A percentile compares a stretch with the other conserved stretches of the same genome.
These are phyloP conservation scores for Epichloe scottii DNA, from an alignment of 2,329 filamentous ascomycete genomes.

Conservation along the genomic window DNA sequence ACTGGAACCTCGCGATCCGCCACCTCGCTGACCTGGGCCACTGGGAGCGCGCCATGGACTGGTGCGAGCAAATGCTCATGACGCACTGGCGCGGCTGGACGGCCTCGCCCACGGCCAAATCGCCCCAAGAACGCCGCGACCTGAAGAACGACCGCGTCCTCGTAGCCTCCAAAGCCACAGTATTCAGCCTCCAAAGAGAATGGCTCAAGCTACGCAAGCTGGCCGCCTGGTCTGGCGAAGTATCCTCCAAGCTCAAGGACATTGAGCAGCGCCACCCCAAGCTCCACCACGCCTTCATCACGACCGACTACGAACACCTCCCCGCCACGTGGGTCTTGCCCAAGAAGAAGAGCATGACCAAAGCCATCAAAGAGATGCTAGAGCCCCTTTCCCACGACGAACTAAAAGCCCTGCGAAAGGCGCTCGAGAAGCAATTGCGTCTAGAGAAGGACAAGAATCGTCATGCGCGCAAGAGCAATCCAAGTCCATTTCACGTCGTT, in stretches of 20 bases:
- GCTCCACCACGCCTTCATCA: slow-evolving; percentile 28
- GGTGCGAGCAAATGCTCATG: slow-evolving; percentile 72
- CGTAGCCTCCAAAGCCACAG: slow-evolving; percentile 23
- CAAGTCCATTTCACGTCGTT: slow-evolving; percentile 6
- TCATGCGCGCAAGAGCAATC: not conserved
- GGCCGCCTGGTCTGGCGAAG: slow-evolving; percentile 34
- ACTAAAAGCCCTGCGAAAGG: slow-evolving; percentile 14
- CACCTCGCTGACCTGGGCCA: slow-evolving; percentile 48
- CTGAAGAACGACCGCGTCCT: slow-evolving; percentile 23
- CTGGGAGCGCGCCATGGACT: slow-evolving; percentile 53
- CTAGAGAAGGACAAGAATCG: not conserved
- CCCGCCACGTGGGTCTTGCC: slow-evolving; percentile 14
- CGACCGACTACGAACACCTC: slow-evolving; percentile 18
- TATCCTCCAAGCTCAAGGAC: slow-evolving; percentile 25
- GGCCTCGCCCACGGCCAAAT: slow-evolving; percentile 6
- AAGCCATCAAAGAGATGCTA: slow-evolving; percentile 18
- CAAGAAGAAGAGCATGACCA: slow-evolving; percentile 13
- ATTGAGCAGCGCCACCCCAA: slow-evolving; percentile 28
- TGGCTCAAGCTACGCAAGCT: slow-evolving; percentile 37
- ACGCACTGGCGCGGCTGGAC: slow-evolving; percentile 65
- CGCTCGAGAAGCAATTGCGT: slow-evolving; percentile 10
- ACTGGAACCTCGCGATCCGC: slow-evolving; percentile 71
- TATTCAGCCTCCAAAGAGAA: slow-evolving; percentile 35
- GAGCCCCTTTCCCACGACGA: slow-evolving; percentile 18
- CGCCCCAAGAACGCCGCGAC: slow-evolving; percentile 23